Conservation (phyloP, 176 grass and related monocot genomes). For the Juncus inflexus region DNA sequence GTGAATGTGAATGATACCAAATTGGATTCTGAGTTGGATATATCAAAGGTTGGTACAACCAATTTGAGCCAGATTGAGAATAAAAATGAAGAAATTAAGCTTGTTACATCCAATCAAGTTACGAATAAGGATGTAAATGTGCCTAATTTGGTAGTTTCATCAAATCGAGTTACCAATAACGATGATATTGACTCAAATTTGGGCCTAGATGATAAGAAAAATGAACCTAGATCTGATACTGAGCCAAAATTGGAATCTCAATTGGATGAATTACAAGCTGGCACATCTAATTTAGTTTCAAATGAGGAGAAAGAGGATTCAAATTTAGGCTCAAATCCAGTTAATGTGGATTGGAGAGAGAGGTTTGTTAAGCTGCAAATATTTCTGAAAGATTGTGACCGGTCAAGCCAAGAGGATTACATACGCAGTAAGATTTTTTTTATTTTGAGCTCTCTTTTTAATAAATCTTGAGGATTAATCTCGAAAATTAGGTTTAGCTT, state of each 20-base stretch:
- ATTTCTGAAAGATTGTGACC: conserved; percentile 67
- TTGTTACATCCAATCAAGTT: neutral
- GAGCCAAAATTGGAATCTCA: neutral
- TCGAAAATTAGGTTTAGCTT: too few relatives aligned
- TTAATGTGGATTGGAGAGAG: conserved; percentile 50
- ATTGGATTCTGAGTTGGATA: conserved; percentile 20
- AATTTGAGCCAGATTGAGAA: neutral
- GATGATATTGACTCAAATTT: too few relatives aligned
- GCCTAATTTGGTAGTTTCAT: too few relatives aligned
- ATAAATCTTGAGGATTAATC: neutral
- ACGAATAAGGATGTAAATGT: conserved; percentile 8
- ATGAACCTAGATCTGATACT: neutral
- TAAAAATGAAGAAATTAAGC: conserved; percentile 10
- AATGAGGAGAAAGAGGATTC: conserved; percentile 12
- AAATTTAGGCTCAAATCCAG: conserved; percentile 2
- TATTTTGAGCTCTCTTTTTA: conserved; percentile 22
- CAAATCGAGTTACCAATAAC: too few relatives aligned
- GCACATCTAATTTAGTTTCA: neutral
- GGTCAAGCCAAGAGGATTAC: conserved; percentile 82
- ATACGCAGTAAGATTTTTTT: conserved; percentile 57
- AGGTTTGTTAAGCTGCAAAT: conserved; percentile 62
- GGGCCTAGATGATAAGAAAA: too few relatives aligned
- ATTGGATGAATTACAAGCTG: neutral
- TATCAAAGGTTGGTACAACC: neutral
- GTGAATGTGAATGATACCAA: conserved; percentile 18